Evolutionary conservation across 345 rosid genomes (phyloP).

Genomic region (Ceriops tagal): DNA sequence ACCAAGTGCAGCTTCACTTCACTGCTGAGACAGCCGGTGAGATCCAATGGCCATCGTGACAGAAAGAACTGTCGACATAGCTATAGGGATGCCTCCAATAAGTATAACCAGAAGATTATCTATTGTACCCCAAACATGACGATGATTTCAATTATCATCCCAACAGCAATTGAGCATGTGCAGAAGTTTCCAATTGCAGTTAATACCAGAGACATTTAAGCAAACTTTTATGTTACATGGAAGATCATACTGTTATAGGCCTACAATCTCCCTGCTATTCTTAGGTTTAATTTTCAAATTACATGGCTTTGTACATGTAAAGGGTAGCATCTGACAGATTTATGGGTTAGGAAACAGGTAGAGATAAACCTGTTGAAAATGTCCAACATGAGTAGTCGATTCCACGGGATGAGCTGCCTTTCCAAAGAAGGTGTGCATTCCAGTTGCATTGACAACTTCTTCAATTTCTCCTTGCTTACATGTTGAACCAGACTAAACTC

Average conservation of each 20-base stretch:
- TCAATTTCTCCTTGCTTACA: conserved; percentile 48
- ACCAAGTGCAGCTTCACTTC: conserved; percentile 3
- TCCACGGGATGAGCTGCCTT: conserved; percentile 48
- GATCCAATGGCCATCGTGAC: conserved; percentile 96
- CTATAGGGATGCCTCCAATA: conserved; percentile 96
- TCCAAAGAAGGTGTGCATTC: conserved; percentile 38
- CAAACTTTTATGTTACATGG: conserved; percentile 27
- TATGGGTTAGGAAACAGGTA: background rate
- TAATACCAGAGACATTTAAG: conserved; percentile 49
- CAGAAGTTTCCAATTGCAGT: conserved; percentile 90
- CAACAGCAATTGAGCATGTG: conserved; percentile 83
- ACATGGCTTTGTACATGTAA: background rate
- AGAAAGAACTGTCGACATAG: conserved; percentile 97
- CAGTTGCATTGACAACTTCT: conserved; percentile 38
- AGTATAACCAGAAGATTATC: conserved; percentile 83
- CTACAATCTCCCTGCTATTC: too few relatives aligned
- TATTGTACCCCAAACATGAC: conserved; percentile 56
- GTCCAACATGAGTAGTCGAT: conserved; percentile 33
- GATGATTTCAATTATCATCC: conserved; percentile 64
- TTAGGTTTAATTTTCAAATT: background rate
- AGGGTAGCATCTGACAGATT: background rate
- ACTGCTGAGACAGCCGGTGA: conserved; percentile 84
- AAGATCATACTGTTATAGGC: too few relatives aligned
- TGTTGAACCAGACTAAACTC: conserved; percentile 39
- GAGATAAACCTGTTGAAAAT: conserved; percentile 29